These are phyloP conservation scores for Phytophthora podocarpi DNA, from an alignment of 352 stramenopile species.

Conservation along the genomic window DNA sequence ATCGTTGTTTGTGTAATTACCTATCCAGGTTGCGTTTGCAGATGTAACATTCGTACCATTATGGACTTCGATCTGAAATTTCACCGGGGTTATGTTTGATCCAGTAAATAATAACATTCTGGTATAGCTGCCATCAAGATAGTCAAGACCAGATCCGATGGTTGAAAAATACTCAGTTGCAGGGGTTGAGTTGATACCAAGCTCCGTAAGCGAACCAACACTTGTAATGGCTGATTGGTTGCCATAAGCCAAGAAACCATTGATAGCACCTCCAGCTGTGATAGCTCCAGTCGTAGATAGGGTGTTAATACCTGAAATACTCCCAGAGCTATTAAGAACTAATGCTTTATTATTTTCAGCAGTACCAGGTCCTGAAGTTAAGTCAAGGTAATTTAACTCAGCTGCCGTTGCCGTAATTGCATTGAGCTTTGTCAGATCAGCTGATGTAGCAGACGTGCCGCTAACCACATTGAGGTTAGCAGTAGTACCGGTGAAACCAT, in stretches of 20 bases:
- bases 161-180: conserved; percentile 23
- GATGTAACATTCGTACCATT: background rate
- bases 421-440: no score
- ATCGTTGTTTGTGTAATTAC: background rate
- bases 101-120: conserved; percentile 6
- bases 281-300: conserved; percentile 10
- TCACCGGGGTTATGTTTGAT: conserved; percentile 13
- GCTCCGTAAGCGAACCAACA: conserved; percentile 13
- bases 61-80: conserved; percentile 5
- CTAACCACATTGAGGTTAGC: no score
- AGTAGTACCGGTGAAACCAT: no score
- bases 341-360: no score
- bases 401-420: no score
- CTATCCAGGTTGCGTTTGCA: background rate
- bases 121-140: conserved; percentile 15
- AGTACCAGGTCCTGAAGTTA: no score
- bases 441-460: no score
- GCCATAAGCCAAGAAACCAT: conserved; percentile 10
- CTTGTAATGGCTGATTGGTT: conserved; percentile 19
- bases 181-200: conserved; percentile 10
- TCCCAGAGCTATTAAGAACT: no score
- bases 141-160: conserved; percentile 2
- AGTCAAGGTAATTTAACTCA: conserved; percentile 1
- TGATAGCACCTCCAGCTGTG: background rate
- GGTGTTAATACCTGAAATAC: no score